These are phyloP conservation scores for Eutrema salsugineum DNA, from an alignment of 441 rosid genomes.

Conservation along the genomic window DNA sequence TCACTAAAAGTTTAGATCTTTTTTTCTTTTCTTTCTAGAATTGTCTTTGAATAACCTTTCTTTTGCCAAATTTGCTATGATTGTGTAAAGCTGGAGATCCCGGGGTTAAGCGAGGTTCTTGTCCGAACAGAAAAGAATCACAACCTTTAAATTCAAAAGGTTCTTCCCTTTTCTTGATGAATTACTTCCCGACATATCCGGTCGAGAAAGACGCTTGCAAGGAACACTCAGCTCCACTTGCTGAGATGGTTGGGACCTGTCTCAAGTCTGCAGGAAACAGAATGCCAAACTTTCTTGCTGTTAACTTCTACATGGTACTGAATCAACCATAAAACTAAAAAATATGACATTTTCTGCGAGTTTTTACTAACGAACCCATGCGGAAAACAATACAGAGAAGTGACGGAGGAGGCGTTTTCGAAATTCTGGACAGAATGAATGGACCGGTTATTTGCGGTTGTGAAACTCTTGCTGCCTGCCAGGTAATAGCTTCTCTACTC, in stretches of 20 bases:
- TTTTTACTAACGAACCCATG: not conserved
- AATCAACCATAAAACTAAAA: not conserved
- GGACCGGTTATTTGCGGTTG: constrained; percentile 87
- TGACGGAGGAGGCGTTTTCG: constrained; percentile 90
- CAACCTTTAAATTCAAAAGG: constrained; percentile 59
- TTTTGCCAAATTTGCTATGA: not conserved
- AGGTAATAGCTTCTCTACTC: constrained; percentile 45
- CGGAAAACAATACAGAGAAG: constrained; percentile 62
- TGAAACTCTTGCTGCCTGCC: constrained; percentile 66
- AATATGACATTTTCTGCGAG: not conserved
- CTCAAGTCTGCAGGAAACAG: constrained; percentile 67
- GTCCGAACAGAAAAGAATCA: constrained; percentile 86
- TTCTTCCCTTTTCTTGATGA: constrained; percentile 78
- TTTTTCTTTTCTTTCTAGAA: not conserved
- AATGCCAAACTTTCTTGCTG: constrained; percentile 89
- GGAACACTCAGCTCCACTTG: constrained; percentile 75
- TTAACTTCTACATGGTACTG: constrained; percentile 91
- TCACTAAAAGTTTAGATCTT: not conserved
- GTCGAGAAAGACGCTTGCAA: constrained; percentile 84
- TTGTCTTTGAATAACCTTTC: not conserved
- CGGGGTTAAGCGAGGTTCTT: constrained; percentile 78
- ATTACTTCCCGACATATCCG: constrained; percentile 86
- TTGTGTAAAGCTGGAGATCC: constrained; percentile 85
- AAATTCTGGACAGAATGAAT: constrained; percentile 74
- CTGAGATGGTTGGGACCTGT: constrained; percentile 84